These are phyloP conservation scores for Eucalyptus rudis DNA, from an alignment of 345 rosid genomes.

Conservation along the genomic window DNA sequence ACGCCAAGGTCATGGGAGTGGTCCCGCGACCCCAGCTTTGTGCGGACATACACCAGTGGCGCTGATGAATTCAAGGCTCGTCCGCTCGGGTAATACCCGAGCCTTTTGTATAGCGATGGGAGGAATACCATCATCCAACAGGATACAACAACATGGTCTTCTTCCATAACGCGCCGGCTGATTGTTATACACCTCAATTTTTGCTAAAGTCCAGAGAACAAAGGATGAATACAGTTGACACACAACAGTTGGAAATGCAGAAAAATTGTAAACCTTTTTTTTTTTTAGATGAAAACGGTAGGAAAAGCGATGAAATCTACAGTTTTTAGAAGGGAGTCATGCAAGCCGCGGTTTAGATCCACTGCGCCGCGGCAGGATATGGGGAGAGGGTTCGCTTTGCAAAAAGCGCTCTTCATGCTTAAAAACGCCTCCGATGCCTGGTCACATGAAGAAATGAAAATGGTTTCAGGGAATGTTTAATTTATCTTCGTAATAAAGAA, in stretches of 20 bases:
- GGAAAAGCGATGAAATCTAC: background rate
- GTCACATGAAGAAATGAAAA: background rate
- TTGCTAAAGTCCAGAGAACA: background rate
- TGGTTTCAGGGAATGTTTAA: background rate
- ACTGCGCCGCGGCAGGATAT: background rate
- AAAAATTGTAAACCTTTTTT: background rate
- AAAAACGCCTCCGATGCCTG: background rate
- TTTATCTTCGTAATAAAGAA: background rate
- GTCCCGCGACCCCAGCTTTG: background rate
- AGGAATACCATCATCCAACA: background rate
- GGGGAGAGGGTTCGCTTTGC: background rate
- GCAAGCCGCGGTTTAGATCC: background rate
- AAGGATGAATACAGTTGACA: background rate
- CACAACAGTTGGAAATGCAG: background rate
- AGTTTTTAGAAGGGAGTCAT: background rate
- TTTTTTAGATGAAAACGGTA: background rate
- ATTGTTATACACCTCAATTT: background rate
- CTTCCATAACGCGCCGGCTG: background rate
- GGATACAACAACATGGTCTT: background rate
- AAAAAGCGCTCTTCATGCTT: background rate
- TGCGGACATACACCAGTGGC: background rate
- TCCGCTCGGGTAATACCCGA: background rate
- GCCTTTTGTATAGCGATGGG: background rate
- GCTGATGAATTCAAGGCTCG: background rate
- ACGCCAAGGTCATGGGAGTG: background rate